These are phyloP conservation scores for Pyrus hybrid DNA, from an alignment of 331 rosid species.

Conservation along the genomic window DNA sequence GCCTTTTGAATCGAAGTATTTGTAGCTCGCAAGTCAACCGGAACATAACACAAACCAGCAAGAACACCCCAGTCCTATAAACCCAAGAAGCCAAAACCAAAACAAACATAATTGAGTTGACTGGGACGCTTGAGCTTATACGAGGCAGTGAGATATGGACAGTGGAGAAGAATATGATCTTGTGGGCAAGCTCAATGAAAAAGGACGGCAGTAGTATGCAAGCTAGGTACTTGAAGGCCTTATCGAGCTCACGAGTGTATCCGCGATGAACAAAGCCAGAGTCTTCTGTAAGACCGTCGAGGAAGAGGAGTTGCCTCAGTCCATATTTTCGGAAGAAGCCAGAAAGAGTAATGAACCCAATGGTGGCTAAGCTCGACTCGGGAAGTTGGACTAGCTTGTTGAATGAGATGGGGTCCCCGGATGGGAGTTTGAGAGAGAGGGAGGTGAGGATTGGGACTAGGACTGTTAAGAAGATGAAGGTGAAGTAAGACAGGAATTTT, in stretches of 20 bases:
- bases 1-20: constrained; percentile 55
- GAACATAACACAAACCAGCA: constrained; percentile 59
- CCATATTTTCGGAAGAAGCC: constrained; percentile 59
- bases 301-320: constrained; percentile 55
- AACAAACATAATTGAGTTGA: constrained; percentile 34
- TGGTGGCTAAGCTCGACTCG: constrained; percentile 52
- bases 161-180: constrained; percentile 43
- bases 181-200: constrained; percentile 47
- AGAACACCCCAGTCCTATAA: constrained; percentile 54
- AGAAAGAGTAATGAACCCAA: constrained; percentile 54
- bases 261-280: constrained; percentile 31
- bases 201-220: constrained; percentile 49
- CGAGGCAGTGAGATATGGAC: constrained; percentile 28
- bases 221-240: constrained; percentile 46
- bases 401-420: constrained; percentile 48
- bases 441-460: constrained; percentile 44
- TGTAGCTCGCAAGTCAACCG: constrained; percentile 69
- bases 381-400: constrained; percentile 82
- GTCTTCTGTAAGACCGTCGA: constrained; percentile 49
- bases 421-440: constrained; percentile 28
- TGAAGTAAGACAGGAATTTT: constrained; percentile 40
- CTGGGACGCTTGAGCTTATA: constrained; percentile 18
- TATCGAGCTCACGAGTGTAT: constrained; percentile 47
- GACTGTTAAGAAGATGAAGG: constrained; percentile 47
- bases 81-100: constrained; percentile 52